These are phyloP conservation scores for Amanita rimosa DNA, from an alignment of 768 basidiomycete genomes.

Conservation along the genomic window DNA sequence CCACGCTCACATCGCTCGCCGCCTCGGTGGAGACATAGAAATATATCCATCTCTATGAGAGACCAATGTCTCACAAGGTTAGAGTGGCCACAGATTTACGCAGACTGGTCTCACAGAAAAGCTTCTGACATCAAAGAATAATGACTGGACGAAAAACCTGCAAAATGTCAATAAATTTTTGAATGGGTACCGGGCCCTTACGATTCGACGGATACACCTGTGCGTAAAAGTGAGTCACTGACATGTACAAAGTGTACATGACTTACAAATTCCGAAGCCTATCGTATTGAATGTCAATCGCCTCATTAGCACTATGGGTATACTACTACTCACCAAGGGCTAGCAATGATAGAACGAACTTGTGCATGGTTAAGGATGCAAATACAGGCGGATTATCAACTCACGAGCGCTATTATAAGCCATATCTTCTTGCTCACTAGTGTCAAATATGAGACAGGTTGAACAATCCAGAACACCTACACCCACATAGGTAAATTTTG, in stretches of 20 bases:
- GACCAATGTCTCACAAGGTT: too few relatives aligned
- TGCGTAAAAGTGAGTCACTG: not conserved
- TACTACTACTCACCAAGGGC: slow-evolving; percentile 30
- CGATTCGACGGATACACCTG: too few relatives aligned
- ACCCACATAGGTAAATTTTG: slow-evolving; percentile 39
- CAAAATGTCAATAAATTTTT: too few relatives aligned
- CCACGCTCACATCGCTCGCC: slow-evolving; percentile 39
- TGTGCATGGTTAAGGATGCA: not conserved
- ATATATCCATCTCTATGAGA: slow-evolving; percentile 40
- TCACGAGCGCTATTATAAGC: slow-evolving; percentile 34
- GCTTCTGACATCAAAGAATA: too few relatives aligned
- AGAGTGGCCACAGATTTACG: not conserved
- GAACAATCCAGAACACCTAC: not conserved
- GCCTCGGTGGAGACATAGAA: slow-evolving; percentile 38
- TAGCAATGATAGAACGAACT: slow-evolving; percentile 26
- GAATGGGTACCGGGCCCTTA: too few relatives aligned
- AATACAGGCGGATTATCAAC: slow-evolving; percentile 10
- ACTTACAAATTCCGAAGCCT: slow-evolving; percentile 24
- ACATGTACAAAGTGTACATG: not conserved
- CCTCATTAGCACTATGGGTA: not conserved
- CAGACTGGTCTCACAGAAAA: too few relatives aligned
- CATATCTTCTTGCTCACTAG: slow-evolving; percentile 34
- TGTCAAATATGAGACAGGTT: not conserved
- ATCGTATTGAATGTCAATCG: not conserved
- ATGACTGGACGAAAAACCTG: too few relatives aligned